These are phyloP conservation scores for Combretum micranthum DNA, from an alignment of 345 rosid species.

Conservation along the genomic window DNA sequence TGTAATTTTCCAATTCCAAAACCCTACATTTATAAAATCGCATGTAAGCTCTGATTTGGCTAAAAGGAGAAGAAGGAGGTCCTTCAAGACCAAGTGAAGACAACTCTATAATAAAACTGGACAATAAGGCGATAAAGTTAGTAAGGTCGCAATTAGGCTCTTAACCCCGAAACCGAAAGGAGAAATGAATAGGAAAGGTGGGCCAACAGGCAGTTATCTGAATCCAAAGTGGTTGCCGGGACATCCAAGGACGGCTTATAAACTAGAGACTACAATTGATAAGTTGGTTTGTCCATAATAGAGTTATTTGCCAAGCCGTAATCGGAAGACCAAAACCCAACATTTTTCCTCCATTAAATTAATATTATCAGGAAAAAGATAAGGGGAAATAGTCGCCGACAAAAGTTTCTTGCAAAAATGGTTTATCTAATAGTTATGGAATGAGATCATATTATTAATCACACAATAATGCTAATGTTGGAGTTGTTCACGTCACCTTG, in stretches of 20 bases:
- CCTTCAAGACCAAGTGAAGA: no score
- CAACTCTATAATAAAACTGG: no score
- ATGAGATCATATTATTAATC: no score
- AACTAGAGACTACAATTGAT: background rate
- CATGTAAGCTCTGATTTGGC: no score
- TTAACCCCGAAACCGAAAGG: no score
- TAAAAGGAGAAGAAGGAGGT: no score
- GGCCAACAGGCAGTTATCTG: no score
- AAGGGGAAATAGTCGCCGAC: background rate
- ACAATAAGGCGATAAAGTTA: no score
- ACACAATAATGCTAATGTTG: background rate
- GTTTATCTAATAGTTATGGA: background rate
- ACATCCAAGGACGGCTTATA: background rate
- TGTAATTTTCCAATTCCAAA: no score
- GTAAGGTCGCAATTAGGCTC: no score
- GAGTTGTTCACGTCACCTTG: constrained; percentile 8
- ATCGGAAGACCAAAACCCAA: constrained; percentile 10
- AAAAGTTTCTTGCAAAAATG: constrained; percentile 8
- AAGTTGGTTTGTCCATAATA: background rate
- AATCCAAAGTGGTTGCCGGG: background rate
- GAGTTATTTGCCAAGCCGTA: constrained; percentile 4
- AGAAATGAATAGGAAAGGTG: no score
- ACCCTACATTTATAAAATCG: no score
- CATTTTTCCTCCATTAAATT: background rate
- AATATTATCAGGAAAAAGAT: constrained; percentile 2